phyloP scores from a whole-genome alignment of 2,329 filamentous ascomycete species.

The Clarireedia sp. region DNA sequence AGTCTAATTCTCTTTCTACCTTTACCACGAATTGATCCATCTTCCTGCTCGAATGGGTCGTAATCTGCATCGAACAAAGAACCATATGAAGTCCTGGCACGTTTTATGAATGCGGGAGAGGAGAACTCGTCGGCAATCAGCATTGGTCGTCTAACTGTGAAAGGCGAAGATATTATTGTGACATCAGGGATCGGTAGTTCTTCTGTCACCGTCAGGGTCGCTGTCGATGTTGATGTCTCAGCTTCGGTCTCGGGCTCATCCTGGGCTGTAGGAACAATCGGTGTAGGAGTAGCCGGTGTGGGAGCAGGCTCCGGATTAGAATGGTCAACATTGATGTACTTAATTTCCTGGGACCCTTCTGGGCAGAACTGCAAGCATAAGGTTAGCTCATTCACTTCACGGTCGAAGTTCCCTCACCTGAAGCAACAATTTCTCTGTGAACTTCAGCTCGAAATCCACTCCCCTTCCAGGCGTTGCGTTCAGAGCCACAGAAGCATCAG shows the following conservation, averaged over 20 bases:
- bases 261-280: no score
- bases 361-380: conserved; percentile 36
- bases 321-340: conserved; percentile 46
- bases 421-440: conserved; percentile 41
- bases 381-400: conserved; percentile 14
- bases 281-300: conserved; percentile 26
- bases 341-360: conserved; percentile 40
- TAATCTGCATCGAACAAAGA: conserved; percentile 55
- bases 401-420: conserved; percentile 30
- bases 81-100: conserved; percentile 60
- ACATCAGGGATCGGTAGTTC: conserved; percentile 16
- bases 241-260: no score
- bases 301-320: conserved; percentile 24
- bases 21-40: conserved; percentile 50
- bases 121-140: conserved; percentile 49
- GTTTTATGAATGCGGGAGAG: conserved; percentile 75
- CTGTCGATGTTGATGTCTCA: conserved; percentile 12
- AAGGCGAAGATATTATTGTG: conserved; percentile 13
- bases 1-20: conserved; percentile 63
- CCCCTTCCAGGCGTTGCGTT: conserved; percentile 42
- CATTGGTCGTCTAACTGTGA: conserved; percentile 26
- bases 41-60: conserved; percentile 61
- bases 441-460: conserved; percentile 52
- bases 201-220: conserved; percentile 14
- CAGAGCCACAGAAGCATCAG: conserved; percentile 27